Evolutionary conservation across 208 protist genomes (phyloP), one percentile per base, ranked within the genome.

Genomic region (Leishmania guyanensis): DNA sequence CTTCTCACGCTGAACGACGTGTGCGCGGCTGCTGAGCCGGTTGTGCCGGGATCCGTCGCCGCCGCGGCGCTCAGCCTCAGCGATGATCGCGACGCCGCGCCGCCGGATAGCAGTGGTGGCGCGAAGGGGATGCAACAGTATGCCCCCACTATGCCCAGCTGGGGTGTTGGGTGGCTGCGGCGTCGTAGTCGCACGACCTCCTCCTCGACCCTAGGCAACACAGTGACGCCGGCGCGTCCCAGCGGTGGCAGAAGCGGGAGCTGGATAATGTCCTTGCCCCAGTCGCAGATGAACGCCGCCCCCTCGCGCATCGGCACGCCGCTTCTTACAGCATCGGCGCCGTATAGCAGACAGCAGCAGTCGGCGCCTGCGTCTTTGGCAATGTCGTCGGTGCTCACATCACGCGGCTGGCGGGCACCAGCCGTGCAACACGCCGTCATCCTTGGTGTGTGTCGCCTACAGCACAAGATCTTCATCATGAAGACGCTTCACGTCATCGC

Each of bases 401-500:
- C 36, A 3, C 78, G 68, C 29, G 69, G 75, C 5, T 80, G 80
- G 82, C 80, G 78, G 3, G 0, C 81, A 6, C 74, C 81, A 20
- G 74, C 77, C 22, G 77, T 86, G 64, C 82, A 86, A 73, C 71
- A 86, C 56, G 66, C 79, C 64, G 77, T 85, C 64, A 64, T 85
- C 53, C 74, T 89, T 14, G 81, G 39, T 6, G 83, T 89, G 58
- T 81, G 82, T 43, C 79, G 84, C 3, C 76, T 96, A 54, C 85
- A 92, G 62, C 84, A 90, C 50, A 91, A 92, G 68, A 62, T 94
- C 20, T 51, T 88, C 36, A 79, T 93, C 36, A 79, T 96, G 66
- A 91, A 92, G 58, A 86, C 76, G 46, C 84, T 96, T 77, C 88
- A 93, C 69, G 87, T 87, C 16, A 79, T 94, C 46, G 89, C 89